Conservation (phyloP, 2,329 filamentous ascomycete species). For the Exserohilum turcica region DNA sequence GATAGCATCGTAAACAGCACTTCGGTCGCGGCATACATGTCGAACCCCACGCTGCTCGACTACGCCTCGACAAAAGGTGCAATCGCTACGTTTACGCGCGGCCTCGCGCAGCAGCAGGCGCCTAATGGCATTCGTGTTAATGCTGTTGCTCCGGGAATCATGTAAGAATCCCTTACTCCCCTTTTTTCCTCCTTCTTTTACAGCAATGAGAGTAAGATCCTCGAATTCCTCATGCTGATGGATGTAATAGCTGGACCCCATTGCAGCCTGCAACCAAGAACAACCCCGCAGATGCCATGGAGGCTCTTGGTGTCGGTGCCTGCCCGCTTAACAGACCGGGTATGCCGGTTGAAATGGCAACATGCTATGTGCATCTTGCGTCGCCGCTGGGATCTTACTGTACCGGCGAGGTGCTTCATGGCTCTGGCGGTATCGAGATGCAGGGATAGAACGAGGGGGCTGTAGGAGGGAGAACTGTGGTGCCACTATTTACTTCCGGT, state of each 20-base stretch:
- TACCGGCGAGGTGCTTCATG: slow-evolving; percentile 25
- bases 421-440: slow-evolving; percentile 28
- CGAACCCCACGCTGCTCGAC: slow-evolving; percentile 75
- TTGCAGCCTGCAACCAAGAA: slow-evolving; percentile 21
- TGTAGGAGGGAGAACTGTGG: too few relatives aligned
- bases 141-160: slow-evolving; percentile 70
- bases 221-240: too few relatives aligned
- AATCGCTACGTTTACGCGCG: slow-evolving; percentile 76
- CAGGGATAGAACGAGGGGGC: slow-evolving; percentile 17
- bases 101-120: slow-evolving; percentile 72
- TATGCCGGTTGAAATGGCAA: slow-evolving; percentile 28
- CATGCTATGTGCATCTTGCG: slow-evolving; percentile 25
- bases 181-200: slow-evolving; percentile 7
- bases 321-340: slow-evolving; percentile 26
- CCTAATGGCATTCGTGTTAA: slow-evolving; percentile 74
- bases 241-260: slow-evolving; percentile 24
- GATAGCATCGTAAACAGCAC: slow-evolving; percentile 80
- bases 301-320: slow-evolving; percentile 21
- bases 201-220: too few relatives aligned
- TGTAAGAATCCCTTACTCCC: slow-evolving; percentile 18
- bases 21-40: slow-evolving; percentile 78
- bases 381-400: slow-evolving; percentile 26
- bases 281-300: slow-evolving; percentile 18
- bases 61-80: slow-evolving; percentile 79
- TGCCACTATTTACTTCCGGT: too few relatives aligned